These are phyloP conservation scores for Leavenworthia alabamica DNA, from an alignment of 345 rosid species.

Conservation along the genomic window DNA sequence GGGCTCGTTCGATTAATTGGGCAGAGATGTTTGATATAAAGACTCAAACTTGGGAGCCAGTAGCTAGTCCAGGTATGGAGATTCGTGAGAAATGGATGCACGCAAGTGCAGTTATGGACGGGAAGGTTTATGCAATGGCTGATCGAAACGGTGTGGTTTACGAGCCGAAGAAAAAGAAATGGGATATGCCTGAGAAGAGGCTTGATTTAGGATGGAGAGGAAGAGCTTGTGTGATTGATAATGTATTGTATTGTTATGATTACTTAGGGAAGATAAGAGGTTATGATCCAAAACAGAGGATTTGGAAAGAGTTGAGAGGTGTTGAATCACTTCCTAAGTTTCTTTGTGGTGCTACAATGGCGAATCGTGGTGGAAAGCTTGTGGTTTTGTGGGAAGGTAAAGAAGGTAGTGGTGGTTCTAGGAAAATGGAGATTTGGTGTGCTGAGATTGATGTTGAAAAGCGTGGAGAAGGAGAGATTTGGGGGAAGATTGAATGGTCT, in stretches of 20 bases:
- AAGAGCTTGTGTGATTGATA: slow-evolving; percentile 73
- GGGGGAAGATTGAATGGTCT: slow-evolving; percentile 64
- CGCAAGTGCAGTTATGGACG: slow-evolving; percentile 68
- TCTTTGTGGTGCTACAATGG: slow-evolving; percentile 69
- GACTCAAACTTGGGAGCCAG: slow-evolving; percentile 48
- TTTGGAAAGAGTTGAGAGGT: slow-evolving; percentile 65
- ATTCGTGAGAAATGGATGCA: slow-evolving; percentile 91
- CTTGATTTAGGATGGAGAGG: slow-evolving; percentile 81
- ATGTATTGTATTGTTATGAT: slow-evolving; percentile 72
- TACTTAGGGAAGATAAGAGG: slow-evolving; percentile 83
- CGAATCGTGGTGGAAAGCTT: slow-evolving; percentile 73
- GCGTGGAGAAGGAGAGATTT: slow-evolving; percentile 43
- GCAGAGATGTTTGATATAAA: slow-evolving; percentile 67
- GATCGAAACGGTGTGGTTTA: slow-evolving; percentile 74
- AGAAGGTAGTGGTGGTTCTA: slow-evolving; percentile 27
- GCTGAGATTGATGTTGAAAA: slow-evolving; percentile 59
- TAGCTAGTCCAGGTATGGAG: slow-evolving; percentile 41
- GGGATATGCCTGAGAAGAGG: slow-evolving; percentile 54
- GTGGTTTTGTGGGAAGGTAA: slow-evolving; percentile 76
- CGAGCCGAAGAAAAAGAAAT: slow-evolving; percentile 38
- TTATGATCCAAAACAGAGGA: slow-evolving; percentile 40
- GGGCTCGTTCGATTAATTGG: slow-evolving; percentile 55
- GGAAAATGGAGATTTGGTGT: slow-evolving; percentile 63
- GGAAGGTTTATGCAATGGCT: slow-evolving; percentile 69
- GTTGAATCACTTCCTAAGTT: slow-evolving; percentile 60